Evolutionary conservation across 805 yeast species (phyloP), one percentile per base, ranked within the genome.

Genomic region (Nakazawaea pomicola): DNA sequence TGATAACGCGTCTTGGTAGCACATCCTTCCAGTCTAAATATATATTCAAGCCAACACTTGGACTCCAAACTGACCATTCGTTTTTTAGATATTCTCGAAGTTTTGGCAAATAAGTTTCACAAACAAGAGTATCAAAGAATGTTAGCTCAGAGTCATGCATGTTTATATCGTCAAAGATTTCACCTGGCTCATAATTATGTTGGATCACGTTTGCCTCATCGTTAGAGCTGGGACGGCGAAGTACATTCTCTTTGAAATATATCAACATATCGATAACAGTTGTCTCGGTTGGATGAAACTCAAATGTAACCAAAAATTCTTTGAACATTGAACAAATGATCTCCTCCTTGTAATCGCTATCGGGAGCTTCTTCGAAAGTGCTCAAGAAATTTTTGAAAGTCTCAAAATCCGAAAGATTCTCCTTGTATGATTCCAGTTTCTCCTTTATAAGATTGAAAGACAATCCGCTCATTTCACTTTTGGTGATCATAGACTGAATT

Each of bases 21-120:
- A 70, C 44, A 1, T 51, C 54, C 18, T 53, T 57, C 79, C 76
- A 70, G 16, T 64, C 66, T 15, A 70, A 56, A 0, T 74, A 38
- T 2, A 70, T 41, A 0, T 62, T 52, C 6, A 72, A 53, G 1
- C 65, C 68, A 10, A 66, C 40, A 34, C 64, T 61, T 1, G 76
- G 70, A 30, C 64, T 60, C 14, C 49, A 38, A 4, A 61, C 52
- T 7, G 61, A 47, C 78, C 78, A 73, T 6, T 55, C 48, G 7
- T 50, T 36, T 9, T 38, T 35, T 10, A 70, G 52, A 10, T 52
- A 53, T 0, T 48, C 27, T 2, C 51, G 41, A 4, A 68, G 49
- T 16, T 57, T 59, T 0, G 67, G 64, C 3, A 56, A 47, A 72
- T 74, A 70, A 4, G 53, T 37, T 4, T 50, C 45, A 14, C 57